Evolutionary conservation across 2,329 filamentous ascomycete species (phyloP).

Genomic region (Penicillium fuscoglaucum): DNA sequence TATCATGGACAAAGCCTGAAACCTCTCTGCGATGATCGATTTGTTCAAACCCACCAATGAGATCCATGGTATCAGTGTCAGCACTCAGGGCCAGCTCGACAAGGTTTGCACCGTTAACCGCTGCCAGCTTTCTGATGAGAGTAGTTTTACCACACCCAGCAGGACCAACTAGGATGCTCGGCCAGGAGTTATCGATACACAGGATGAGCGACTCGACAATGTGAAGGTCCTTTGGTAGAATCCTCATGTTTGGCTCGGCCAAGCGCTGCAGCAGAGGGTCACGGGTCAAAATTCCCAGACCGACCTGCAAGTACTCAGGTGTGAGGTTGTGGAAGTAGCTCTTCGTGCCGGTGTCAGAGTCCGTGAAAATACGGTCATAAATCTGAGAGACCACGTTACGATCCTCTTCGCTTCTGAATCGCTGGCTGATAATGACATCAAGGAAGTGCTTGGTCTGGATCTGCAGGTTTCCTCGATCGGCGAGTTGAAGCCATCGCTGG

Average conservation of each 20-base stretch:
- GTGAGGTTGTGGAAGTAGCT: constrained; percentile 73
- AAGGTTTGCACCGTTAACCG: constrained; percentile 70
- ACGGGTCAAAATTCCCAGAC: constrained; percentile 69
- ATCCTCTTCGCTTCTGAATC: constrained; percentile 75
- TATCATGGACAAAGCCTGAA: constrained; percentile 58
- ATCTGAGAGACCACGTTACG: constrained; percentile 64
- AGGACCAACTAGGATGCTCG: constrained; percentile 81
- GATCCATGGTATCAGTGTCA: constrained; percentile 94
- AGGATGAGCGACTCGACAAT: constrained; percentile 84
- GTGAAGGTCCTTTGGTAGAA: constrained; percentile 53
- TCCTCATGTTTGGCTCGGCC: constrained; percentile 34
- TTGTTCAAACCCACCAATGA: constrained; percentile 96
- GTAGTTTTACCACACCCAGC: constrained; percentile 86
- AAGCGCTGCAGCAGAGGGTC: constrained; percentile 47
- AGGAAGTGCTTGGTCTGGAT: constrained; percentile 72
- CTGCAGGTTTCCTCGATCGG: constrained; percentile 61
- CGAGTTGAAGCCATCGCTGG: constrained; percentile 78
- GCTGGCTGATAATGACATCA: constrained; percentile 78
- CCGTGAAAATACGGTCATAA: constrained; percentile 65
- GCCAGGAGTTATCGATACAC: constrained; percentile 82
- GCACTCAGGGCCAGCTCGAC: constrained; percentile 87
- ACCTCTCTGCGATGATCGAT: constrained; percentile 76
- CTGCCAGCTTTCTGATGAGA: constrained; percentile 77
- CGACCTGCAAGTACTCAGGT: constrained; percentile 69
- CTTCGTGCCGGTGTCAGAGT: constrained; percentile 43